Evolutionary conservation across 2,329 filamentous ascomycete genomes (phyloP).

Genomic region (Penicillium griseofulvum): DNA sequence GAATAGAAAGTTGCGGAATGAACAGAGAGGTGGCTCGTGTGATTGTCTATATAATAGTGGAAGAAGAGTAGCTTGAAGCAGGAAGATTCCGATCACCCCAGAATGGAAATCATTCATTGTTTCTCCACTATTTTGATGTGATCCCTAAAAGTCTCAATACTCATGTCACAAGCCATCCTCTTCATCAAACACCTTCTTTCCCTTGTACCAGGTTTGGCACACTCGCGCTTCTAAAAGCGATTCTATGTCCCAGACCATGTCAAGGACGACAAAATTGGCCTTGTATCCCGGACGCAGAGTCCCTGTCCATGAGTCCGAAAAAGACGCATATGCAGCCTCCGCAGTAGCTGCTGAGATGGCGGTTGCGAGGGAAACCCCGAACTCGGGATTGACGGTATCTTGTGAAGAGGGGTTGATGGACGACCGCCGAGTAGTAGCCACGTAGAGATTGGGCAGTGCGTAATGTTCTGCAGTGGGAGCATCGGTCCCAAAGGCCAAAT

Average conservation of each 20-base stretch:
- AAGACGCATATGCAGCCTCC: conserved; percentile 48
- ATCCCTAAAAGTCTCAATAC: not conserved
- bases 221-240: conserved; percentile 40
- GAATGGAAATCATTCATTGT: too few species aligned
- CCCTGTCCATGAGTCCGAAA: conserved; percentile 42
- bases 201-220: conserved; percentile 45
- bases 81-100: accelerated
- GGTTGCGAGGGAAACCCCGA: conserved; percentile 40
- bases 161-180: not conserved
- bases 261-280: conserved; percentile 47
- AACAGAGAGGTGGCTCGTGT: not conserved
- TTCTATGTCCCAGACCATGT: conserved; percentile 41
- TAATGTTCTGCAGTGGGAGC: conserved; percentile 49
- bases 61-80: not conserved
- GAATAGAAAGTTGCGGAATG: not conserved
- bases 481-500: conserved; percentile 49
- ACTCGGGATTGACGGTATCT: conserved; percentile 43
- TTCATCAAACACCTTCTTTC: conserved; percentile 15
- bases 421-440: conserved; percentile 49
- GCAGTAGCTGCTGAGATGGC: conserved; percentile 46
- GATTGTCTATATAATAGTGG: too few species aligned
- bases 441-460: conserved; percentile 48
- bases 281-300: conserved; percentile 36
- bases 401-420: conserved; percentile 38
- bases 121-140: not conserved